Percentiles rank a stretch among this genome's conserved stretches.
phyloP scores from a whole-genome alignment of 176 grass and related monocot genomes.

The Carex kokanica region DNA sequence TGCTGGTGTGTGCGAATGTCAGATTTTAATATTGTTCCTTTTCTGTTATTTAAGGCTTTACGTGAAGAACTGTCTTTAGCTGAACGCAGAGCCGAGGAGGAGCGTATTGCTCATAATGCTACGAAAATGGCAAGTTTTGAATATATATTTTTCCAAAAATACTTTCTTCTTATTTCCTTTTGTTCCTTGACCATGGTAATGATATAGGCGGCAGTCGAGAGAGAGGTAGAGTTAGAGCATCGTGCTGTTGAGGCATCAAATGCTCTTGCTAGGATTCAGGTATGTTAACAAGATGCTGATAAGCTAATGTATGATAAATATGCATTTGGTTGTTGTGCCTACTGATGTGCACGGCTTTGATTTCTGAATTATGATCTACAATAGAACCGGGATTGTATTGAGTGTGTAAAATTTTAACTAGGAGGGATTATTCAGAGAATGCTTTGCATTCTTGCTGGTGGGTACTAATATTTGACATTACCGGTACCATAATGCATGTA shows the following conservation, averaged over 20 bases:
- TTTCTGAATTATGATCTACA: neutral
- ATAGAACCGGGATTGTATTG: neutral
- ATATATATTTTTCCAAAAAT: constrained; percentile 18
- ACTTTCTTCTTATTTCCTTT: constrained; percentile 10
- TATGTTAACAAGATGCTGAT: constrained; percentile 53
- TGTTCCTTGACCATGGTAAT: constrained; percentile 26
- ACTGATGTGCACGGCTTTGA: neutral
- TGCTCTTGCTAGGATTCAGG: constrained; percentile 99
- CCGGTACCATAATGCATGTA: neutral
- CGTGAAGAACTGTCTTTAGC: constrained; percentile 81
- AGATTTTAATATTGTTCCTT: constrained; percentile 23
- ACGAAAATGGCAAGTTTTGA: constrained; percentile 76
- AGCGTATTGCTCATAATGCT: constrained; percentile 91
- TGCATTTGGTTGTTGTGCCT: neutral
- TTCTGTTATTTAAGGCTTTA: constrained; percentile 60
- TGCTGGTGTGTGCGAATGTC: constrained; percentile 26
- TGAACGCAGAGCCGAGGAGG: constrained; percentile 92
- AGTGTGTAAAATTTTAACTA: neutral
- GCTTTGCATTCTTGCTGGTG: neutral
- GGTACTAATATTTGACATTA: neutral
- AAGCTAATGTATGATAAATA: constrained; percentile 24
- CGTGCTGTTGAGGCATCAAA: constrained; percentile 97
- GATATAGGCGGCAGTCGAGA: constrained; percentile 90
- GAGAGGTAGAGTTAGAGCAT: constrained; percentile 98
- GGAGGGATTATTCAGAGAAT: neutral